phyloP scores from a whole-genome alignment of 768 basidiomycete species.

The Phlegmacium glaucopus region DNA sequence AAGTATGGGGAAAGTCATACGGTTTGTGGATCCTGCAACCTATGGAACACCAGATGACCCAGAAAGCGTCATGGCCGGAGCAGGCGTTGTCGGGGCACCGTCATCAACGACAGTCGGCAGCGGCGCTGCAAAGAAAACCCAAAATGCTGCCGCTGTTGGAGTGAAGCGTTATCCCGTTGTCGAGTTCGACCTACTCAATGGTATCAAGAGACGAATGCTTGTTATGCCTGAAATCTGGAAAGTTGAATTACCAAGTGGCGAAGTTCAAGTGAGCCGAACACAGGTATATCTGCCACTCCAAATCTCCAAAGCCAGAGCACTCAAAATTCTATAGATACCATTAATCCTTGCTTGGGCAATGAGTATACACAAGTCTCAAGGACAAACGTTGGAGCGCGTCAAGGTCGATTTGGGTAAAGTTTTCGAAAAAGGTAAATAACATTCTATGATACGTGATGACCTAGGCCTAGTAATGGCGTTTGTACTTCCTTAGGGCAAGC shows the following conservation, averaged over 20 bases:
- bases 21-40: conserved; percentile 58
- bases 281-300: conserved; percentile 60
- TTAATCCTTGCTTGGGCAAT: conserved; percentile 95
- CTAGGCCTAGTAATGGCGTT: conserved; percentile 1
- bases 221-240: conserved; percentile 80
- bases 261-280: conserved; percentile 71
- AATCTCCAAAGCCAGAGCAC: not conserved
- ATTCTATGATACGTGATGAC: not conserved
- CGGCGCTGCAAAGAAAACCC: conserved; percentile 22
- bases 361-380: conserved; percentile 98
- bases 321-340: conserved; percentile 38
- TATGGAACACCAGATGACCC: conserved; percentile 41
- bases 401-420: conserved; percentile 91
- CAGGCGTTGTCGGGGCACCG: conserved; percentile 22
- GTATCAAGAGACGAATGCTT: conserved; percentile 48
- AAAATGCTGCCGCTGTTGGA: conserved; percentile 17
- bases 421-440: conserved; percentile 77
- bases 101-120: conserved; percentile 17
- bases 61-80: conserved; percentile 18
- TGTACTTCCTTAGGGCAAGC: conserved; percentile 62
- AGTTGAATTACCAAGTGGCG: conserved; percentile 83
- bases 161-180: conserved; percentile 60
- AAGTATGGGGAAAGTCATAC: conserved; percentile 80
- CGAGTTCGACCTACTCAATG: conserved; percentile 67
- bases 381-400: conserved; percentile 92